These are phyloP conservation scores for Torulaspora microellipsoides DNA, from an alignment of 805 yeast species.

Conservation along the genomic window DNA sequence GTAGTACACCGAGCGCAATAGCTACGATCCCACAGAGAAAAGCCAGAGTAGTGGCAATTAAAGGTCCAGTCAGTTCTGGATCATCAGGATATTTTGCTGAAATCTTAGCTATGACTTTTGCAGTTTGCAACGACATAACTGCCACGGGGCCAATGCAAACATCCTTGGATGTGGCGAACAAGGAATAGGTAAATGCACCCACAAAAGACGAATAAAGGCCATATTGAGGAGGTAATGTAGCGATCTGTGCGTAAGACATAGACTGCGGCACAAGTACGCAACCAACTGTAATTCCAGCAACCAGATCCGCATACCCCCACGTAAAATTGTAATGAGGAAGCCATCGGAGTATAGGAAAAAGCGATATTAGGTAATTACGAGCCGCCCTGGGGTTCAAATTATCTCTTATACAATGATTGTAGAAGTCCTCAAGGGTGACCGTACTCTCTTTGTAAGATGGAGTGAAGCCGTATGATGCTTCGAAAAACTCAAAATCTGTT, in stretches of 20 bases:
- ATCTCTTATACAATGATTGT: slow-evolving; percentile 15
- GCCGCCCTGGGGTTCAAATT: slow-evolving; percentile 34
- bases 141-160: slow-evolving; percentile 97
- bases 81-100: slow-evolving; percentile 42
- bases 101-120: slow-evolving; percentile 68
- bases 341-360: slow-evolving; percentile 81
- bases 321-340: slow-evolving; percentile 70
- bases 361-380: slow-evolving; percentile 47
- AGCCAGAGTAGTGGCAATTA: slow-evolving; percentile 74
- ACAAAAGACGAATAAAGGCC: slow-evolving; percentile 89
- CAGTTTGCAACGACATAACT: slow-evolving; percentile 83
- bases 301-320: slow-evolving; percentile 78
- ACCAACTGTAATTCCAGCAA: slow-evolving; percentile 92
- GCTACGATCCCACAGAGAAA: slow-evolving; percentile 83
- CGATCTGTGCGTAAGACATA: slow-evolving; percentile 89
- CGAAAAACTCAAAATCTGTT: background rate
- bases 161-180: slow-evolving; percentile 92
- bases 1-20: slow-evolving; percentile 71
- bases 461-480: background rate
- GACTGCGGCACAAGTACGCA: slow-evolving; percentile 93
- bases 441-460: slow-evolving; percentile 18
- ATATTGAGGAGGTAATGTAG: slow-evolving; percentile 73
- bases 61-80: slow-evolving; percentile 47
- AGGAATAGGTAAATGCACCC: slow-evolving; percentile 81
- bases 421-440: slow-evolving; percentile 19